These are phyloP conservation scores for Trapa bicornis DNA, from an alignment of 345 rosid species.

Conservation along the genomic window DNA sequence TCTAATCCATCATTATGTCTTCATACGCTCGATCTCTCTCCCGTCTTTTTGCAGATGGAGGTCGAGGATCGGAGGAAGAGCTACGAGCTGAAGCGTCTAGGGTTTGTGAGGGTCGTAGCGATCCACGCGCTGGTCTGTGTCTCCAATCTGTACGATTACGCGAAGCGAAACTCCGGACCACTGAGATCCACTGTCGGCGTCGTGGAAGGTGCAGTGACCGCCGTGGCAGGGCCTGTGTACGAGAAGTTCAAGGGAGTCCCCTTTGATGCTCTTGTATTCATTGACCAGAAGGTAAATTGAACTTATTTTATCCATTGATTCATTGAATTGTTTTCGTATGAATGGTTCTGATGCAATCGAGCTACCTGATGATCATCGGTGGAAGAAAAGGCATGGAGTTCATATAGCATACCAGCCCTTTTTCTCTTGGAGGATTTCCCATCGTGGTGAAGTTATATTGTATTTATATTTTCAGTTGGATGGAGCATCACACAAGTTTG, in stretches of 20 bases:
- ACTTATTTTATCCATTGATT: neutral
- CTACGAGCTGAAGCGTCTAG: constrained; percentile 49
- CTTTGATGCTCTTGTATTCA: constrained; percentile 46
- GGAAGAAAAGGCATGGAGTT: neutral
- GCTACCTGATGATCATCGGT: neutral
- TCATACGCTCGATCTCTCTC: neutral
- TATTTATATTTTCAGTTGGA: constrained; percentile 35
- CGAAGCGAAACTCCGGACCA: constrained; percentile 71
- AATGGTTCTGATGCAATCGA: neutral
- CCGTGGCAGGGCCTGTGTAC: constrained; percentile 59
- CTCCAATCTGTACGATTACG: constrained; percentile 50
- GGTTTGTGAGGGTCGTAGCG: constrained; percentile 50
- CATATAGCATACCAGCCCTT: neutral
- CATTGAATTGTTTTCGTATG: neutral
- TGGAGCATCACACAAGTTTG: constrained; percentile 42
- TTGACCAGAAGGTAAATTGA: constrained; percentile 56
- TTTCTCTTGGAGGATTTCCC: neutral
- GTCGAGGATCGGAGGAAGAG: constrained; percentile 18
- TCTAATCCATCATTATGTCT: neutral
- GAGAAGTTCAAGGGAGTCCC: constrained; percentile 53
- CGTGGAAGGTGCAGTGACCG: constrained; percentile 53
- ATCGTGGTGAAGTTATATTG: neutral
- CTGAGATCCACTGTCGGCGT: constrained; percentile 51
- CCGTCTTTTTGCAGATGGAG: constrained; percentile 26
- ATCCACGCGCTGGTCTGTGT: constrained; percentile 35